These are phyloP conservation scores for Silene conica DNA, from an alignment of 148 eudicot species.

Conservation along the genomic window DNA sequence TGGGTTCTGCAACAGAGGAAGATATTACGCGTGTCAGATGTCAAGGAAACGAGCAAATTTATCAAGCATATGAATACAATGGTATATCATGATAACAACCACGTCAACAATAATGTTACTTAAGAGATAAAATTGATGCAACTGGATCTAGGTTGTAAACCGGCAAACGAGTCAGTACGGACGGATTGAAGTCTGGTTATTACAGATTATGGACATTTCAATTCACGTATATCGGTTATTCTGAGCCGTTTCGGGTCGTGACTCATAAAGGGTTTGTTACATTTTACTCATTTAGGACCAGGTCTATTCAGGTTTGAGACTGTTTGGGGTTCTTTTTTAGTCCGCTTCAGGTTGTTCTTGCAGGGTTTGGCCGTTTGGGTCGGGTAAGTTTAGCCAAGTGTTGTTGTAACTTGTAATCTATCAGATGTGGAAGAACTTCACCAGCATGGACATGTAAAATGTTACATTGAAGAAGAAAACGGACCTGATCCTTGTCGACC, in stretches of 20 bases:
- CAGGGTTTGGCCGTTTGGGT: neutral
- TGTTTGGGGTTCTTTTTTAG: neutral
- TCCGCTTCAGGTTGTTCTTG: neutral
- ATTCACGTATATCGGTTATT: neutral
- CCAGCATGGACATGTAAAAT: neutral
- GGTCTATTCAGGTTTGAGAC: neutral
- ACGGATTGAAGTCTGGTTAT: neutral
- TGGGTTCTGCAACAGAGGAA: conserved; percentile 58
- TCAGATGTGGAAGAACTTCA: neutral
- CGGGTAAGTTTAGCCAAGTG: neutral
- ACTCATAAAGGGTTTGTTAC: neutral
- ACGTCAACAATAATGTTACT: no score
- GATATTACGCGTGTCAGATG: neutral
- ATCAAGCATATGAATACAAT: no score
- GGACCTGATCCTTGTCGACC: conserved; percentile 96
- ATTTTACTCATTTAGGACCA: neutral
- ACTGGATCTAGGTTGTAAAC: neutral
- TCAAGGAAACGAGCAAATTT: neutral
- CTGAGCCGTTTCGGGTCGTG: neutral
- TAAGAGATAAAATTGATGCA: no score
- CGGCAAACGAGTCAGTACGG: neutral
- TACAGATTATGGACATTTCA: neutral
- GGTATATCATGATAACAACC: no score
- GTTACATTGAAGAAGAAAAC: neutral
- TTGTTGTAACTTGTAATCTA: neutral